A percentile compares a stretch with the other conserved stretches of the same genome.
Conservation (phyloP, 495 filamentous ascomycete species). For the Neurospora cerealis region DNA sequence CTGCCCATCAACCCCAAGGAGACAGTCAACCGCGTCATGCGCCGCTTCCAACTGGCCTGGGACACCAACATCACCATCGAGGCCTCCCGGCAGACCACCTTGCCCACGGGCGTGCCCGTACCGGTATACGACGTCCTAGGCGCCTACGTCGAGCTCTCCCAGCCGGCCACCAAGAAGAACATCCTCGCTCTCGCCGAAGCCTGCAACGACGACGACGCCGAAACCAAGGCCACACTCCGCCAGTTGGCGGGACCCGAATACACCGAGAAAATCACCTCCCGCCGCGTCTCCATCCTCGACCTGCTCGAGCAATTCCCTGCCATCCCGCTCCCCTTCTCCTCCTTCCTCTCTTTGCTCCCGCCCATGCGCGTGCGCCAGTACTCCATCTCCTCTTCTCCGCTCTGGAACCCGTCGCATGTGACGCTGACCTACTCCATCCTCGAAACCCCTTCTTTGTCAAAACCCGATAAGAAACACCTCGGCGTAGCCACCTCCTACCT, state of each 20-base stretch:
- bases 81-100: conserved; percentile 37
- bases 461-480: conserved; percentile 32
- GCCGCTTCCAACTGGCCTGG: conserved; percentile 46
- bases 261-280: conserved; percentile 40
- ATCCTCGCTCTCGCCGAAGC: conserved; percentile 36
- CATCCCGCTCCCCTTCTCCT: conserved; percentile 46
- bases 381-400: conserved; percentile 69
- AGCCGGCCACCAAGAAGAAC: conserved; percentile 53
- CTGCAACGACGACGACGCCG: conserved; percentile 20
- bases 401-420: conserved; percentile 43
- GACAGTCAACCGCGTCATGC: conserved; percentile 44
- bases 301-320: conserved; percentile 50
- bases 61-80: conserved; percentile 45
- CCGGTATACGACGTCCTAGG: conserved; percentile 52
- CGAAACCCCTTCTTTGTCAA: conserved; percentile 44
- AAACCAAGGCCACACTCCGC: conserved; percentile 32
- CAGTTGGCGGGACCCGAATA: conserved; percentile 41
- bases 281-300: conserved; percentile 54
- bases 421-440: conserved; percentile 61
- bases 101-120: conserved; percentile 51
- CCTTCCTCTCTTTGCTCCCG: conserved; percentile 59
- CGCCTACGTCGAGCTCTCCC: conserved; percentile 62
- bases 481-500: conserved; percentile 55
- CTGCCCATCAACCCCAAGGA: conserved; percentile 57
- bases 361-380: conserved; percentile 71